Evolutionary conservation across 495 filamentous ascomycete genomes (phyloP).

Genomic region (Tuber melanosporum): DNA sequence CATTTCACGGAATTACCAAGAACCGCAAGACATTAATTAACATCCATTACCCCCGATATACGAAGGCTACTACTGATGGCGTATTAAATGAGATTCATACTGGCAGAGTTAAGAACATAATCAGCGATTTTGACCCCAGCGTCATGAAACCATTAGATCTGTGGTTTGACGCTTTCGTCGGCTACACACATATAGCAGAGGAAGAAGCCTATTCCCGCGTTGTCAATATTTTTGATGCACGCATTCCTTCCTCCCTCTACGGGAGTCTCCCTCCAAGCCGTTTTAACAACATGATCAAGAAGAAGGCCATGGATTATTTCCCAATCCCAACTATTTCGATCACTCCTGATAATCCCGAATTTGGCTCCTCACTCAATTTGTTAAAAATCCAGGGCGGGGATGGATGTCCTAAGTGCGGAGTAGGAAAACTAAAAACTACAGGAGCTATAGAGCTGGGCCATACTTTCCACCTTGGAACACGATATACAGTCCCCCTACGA

Average conservation of each 20-base stretch:
- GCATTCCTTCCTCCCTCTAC: conserved; percentile 42
- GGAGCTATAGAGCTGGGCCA: conserved; percentile 85
- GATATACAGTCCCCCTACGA: conserved; percentile 70
- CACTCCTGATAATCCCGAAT: conserved; percentile 11
- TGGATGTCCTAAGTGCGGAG: conserved; percentile 60
- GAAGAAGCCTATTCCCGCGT: conserved; percentile 41
- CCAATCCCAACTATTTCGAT: conserved; percentile 41
- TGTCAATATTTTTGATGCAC: conserved; percentile 52
- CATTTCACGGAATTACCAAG: conserved; percentile 36
- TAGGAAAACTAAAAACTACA: conserved; percentile 59
- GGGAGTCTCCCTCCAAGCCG: conserved; percentile 28
- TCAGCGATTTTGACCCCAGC: conserved; percentile 66
- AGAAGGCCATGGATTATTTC: conserved; percentile 29
- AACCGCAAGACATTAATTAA: conserved; percentile 35
- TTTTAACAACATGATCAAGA: not conserved
- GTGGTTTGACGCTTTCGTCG: conserved; percentile 50
- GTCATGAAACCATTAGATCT: conserved; percentile 56
- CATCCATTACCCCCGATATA: conserved; percentile 25
- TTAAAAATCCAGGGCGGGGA: conserved; percentile 63
- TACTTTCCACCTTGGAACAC: conserved; percentile 86
- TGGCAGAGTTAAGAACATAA: conserved; percentile 61
- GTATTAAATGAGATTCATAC: conserved; percentile 56
- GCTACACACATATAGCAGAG: conserved; percentile 31
- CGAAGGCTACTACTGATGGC: conserved; percentile 2
- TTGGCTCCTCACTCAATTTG: conserved; percentile 49